Evolutionary conservation across 202 grass and related monocot species (phyloP), one percentile per base, ranked within the genome.

Genomic region (Elaeis oleifera): DNA sequence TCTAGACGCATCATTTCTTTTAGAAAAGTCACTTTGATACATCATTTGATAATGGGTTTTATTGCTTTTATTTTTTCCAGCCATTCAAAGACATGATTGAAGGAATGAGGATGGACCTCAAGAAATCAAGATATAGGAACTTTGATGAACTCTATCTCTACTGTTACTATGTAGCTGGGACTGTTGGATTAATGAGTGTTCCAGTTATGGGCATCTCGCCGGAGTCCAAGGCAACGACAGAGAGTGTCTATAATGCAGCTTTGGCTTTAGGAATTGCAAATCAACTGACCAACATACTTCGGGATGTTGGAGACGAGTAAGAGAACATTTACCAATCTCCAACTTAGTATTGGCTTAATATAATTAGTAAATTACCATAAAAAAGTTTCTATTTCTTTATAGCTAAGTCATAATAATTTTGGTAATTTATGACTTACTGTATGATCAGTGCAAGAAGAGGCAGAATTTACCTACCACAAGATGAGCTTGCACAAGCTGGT

Each of bases 101-200:
- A 27, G 63, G 63, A 18, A 66, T 53, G 63, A 20, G 49, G 2
- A 17, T 53, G 50, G 63, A 66, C 23, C 5, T 66, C 23, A 66
- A 22, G 23, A 66, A 53, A 19, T 29, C 63, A 9, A 53, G 63
- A 53, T 66, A 66, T 23, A 27, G 20, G 6, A 66, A 29, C 63
- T 66, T 66, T 23, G 63, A 66, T 5, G 63, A 66, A 18, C 63
- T 66, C 23, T 66, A 66, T 53, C 63, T 66, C 0, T 66, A 66
- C 16, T 66, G 49, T 49, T 66, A 66, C 16, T 53, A 53, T 16
- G 49, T 66, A 6, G 49, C 49, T 3, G 49, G 63, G 14, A 66
- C 49, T 8, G 63, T 66, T 8, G 63, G 49, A 16, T 1, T 66
- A 23, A 66, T 66, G 63, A 66, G 63, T 7, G 63, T 66, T 13